Conservation (phyloP, 768 basidiomycete genomes). For the Gautieria morchelliformis region DNA sequence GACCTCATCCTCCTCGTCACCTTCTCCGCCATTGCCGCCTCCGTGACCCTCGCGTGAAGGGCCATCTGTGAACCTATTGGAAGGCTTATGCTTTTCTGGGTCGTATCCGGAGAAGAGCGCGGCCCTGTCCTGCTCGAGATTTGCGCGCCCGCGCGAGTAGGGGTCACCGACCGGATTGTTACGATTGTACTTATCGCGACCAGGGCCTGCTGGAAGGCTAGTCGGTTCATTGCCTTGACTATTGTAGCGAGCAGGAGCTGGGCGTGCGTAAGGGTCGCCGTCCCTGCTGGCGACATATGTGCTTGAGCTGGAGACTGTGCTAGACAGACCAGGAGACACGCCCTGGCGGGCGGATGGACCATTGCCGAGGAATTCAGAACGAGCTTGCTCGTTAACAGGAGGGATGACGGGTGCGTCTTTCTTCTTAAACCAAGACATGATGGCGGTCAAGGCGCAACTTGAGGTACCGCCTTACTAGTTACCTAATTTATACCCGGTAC, state of each 20-base stretch:
- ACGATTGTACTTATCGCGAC: conserved; percentile 23
- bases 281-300: conserved; percentile 67
- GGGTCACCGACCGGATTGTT: conserved; percentile 48
- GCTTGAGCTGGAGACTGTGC: conserved; percentile 39
- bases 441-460: conserved; percentile 10
- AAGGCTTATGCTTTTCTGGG: conserved; percentile 39
- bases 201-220: not conserved
- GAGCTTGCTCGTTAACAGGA: conserved; percentile 35
- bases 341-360: conserved; percentile 20
- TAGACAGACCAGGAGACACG: conserved; percentile 26
- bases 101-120: conserved; percentile 74
- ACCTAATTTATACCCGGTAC: not conserved
- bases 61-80: conserved; percentile 59
- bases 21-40: not conserved
- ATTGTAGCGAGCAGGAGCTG: conserved; percentile 14
- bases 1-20: conserved; percentile 69
- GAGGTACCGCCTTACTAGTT: not conserved
- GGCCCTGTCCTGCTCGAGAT: conserved; percentile 56
- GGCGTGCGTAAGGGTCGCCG: conserved; percentile 37
- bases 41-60: conserved; percentile 42
- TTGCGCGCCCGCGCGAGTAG: conserved; percentile 53
- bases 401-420: conserved; percentile 61
- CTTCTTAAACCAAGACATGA: conserved; percentile 62
- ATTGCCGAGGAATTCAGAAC: conserved; percentile 19
- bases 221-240: not conserved